Conservation (phyloP, 1,139 yeast genomes). For the Geotrichum cucujoidarum region DNA sequence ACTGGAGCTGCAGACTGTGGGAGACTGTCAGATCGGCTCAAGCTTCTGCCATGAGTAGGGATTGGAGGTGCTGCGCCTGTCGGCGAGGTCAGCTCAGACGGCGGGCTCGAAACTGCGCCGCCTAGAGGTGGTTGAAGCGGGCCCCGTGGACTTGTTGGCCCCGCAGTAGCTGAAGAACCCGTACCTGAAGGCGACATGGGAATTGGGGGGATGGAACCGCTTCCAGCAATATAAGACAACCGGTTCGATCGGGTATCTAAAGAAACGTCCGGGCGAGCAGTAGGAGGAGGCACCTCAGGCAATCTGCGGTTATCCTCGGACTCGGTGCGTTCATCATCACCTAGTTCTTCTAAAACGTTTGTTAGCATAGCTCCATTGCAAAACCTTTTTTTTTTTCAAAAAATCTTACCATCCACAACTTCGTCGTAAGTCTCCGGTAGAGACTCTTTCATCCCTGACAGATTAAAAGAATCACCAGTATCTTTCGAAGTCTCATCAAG, state of each 20-base stretch:
- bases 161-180: not conserved
- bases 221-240: slow-evolving; percentile 28
- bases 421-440: slow-evolving; percentile 12
- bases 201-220: slow-evolving; percentile 31
- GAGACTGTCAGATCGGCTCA: not conserved
- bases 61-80: slow-evolving; percentile 21
- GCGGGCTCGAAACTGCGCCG: slow-evolving; percentile 19
- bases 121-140: slow-evolving; percentile 20
- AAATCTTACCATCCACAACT: slow-evolving; percentile 14
- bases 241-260: slow-evolving; percentile 20
- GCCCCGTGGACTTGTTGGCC: not conserved
- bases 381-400: too few relatives aligned
- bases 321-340: slow-evolving; percentile 36
- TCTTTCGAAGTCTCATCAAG: too few relatives aligned
- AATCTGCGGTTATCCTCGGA: slow-evolving; percentile 28
- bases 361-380: too few relatives aligned
- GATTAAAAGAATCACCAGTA: slow-evolving; percentile 10
- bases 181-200: slow-evolving; percentile 21
- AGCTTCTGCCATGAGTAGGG: slow-evolving; percentile 14
- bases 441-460: slow-evolving; percentile 5
- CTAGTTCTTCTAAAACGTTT: slow-evolving; percentile 27
- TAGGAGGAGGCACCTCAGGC: slow-evolving; percentile 18
- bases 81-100: slow-evolving; percentile 18
- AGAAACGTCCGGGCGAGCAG: slow-evolving; percentile 16
- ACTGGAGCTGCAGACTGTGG: slow-evolving; percentile 5